Conservation (phyloP, 768 basidiomycete species). For the Agrocybe pediades region DNA sequence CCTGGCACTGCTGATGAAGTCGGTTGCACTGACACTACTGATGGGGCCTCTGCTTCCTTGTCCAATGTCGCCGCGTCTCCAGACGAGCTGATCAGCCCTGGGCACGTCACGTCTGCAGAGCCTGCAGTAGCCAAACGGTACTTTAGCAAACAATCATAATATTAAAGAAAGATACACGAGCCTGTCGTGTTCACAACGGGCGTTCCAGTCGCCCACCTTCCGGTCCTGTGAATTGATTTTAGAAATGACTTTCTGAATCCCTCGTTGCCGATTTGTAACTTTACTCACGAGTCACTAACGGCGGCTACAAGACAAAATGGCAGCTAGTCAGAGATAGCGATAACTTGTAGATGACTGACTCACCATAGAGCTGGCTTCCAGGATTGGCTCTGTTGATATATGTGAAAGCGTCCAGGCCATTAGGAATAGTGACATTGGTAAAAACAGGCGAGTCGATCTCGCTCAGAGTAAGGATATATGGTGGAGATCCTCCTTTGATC, state of each 20-base stretch:
- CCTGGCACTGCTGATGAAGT: no score
- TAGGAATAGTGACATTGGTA: constrained; percentile 42
- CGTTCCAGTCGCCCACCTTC: constrained; percentile 38
- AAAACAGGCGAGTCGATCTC: constrained; percentile 36
- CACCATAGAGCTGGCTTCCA: constrained; percentile 39
- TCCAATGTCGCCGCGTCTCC: constrained; percentile 12
- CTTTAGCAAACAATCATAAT: not conserved
- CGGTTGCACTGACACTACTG: not conserved
- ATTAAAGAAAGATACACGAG: no score
- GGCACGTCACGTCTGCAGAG: constrained; percentile 32
- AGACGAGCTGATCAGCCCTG: constrained; percentile 29
- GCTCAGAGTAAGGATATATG: constrained; percentile 44
- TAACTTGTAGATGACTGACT: no score
- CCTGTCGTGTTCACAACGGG: constrained; percentile 31
- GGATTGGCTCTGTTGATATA: constrained; percentile 45
- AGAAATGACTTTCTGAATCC: constrained; percentile 1
- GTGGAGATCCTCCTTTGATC: constrained; percentile 44
- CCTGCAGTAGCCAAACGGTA: constrained; percentile 17
- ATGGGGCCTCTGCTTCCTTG: constrained; percentile 5
- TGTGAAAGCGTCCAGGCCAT: constrained; percentile 38
- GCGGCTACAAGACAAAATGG: constrained; percentile 33
- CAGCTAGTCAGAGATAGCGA: no score
- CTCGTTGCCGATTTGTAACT: not conserved
- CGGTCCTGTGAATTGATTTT: constrained; percentile 30
- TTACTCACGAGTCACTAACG: constrained; percentile 47